Conservation (phyloP, 495 filamentous ascomycete species). For the Bacidia gigantensis region DNA sequence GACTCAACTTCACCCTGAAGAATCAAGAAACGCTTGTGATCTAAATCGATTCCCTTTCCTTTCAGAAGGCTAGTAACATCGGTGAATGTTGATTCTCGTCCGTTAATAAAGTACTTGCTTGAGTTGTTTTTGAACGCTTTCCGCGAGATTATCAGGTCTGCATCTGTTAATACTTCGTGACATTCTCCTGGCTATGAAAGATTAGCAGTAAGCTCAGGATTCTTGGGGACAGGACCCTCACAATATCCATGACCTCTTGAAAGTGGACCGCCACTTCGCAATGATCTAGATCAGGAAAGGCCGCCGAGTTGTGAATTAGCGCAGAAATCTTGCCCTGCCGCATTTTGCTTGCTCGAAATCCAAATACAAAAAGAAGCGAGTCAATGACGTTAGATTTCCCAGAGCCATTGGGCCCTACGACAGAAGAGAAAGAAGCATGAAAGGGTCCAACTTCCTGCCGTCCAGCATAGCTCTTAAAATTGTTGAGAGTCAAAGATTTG, state of each 20-base stretch:
- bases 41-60: constrained; percentile 80
- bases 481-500: constrained; percentile 72
- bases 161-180: constrained; percentile 62
- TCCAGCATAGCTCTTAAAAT: constrained; percentile 98
- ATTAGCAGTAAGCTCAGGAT: constrained; percentile 11
- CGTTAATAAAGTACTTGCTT: constrained; percentile 95
- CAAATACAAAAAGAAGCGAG: constrained; percentile 92
- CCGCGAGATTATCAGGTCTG: constrained; percentile 73
- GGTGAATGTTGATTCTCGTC: constrained; percentile 76
- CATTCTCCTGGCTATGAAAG: constrained; percentile 46
- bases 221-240: constrained; percentile 15
- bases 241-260: constrained; percentile 77
- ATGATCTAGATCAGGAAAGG: constrained; percentile 65
- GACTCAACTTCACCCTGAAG: constrained; percentile 96
- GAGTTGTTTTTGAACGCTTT: constrained; percentile 95
- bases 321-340: constrained; percentile 96
- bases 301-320: constrained; percentile 88
- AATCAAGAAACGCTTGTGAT: constrained; percentile 97
- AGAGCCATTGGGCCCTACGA: constrained; percentile 94
- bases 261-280: constrained; percentile 97
- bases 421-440: constrained; percentile 95
- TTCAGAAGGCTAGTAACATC: constrained; percentile 78
- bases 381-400: constrained; percentile 99
- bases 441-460: constrained; percentile 92
- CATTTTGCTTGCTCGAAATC: constrained; percentile 98